phyloP scores from a whole-genome alignment of 371 early-diverging fungal genomes.

The Lichtheimia hyalospora region DNA sequence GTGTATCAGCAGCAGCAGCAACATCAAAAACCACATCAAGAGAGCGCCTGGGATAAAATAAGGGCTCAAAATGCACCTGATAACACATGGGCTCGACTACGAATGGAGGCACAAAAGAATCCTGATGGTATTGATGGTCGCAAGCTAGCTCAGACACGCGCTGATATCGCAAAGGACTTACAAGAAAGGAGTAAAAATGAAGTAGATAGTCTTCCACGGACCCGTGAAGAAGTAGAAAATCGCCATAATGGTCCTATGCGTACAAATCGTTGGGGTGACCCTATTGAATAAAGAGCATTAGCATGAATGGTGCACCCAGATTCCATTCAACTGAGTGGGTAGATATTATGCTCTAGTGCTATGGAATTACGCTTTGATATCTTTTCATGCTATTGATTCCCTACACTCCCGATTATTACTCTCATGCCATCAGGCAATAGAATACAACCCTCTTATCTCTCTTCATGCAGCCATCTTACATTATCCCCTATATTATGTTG shows the following conservation, averaged over 20 bases:
- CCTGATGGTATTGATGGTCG: slow-evolving; percentile 10
- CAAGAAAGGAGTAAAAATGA: slow-evolving; percentile 25
- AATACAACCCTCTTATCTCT: too few relatives aligned
- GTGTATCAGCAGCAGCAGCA: slow-evolving; percentile 2
- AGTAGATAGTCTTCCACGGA: slow-evolving; percentile 38
- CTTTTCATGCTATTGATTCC: too few relatives aligned
- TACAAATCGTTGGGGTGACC: slow-evolving; percentile 47
- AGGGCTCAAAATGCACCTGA: slow-evolving; percentile 42
- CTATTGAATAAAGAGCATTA: slow-evolving; percentile 9
- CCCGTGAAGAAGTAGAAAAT: slow-evolving; percentile 40
- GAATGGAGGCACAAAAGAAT: slow-evolving; percentile 36
- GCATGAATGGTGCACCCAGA: too few relatives aligned
- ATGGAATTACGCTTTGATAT: too few relatives aligned
- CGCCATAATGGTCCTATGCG: slow-evolving; percentile 12
- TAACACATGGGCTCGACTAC: slow-evolving; percentile 38
- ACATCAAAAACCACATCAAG: slow-evolving; percentile 10
- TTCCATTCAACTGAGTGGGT: too few relatives aligned
- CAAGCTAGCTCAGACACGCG: slow-evolving; percentile 19
- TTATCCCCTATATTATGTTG: too few relatives aligned
- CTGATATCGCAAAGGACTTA: slow-evolving; percentile 19
- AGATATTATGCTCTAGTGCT: too few relatives aligned
- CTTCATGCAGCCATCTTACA: too few relatives aligned
- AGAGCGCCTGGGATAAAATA: slow-evolving; percentile 45
- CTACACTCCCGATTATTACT: too few relatives aligned
- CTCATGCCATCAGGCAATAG: too few relatives aligned